Conservation (phyloP, 2,329 filamentous ascomycete species). For the Claviceps sp. region DNA sequence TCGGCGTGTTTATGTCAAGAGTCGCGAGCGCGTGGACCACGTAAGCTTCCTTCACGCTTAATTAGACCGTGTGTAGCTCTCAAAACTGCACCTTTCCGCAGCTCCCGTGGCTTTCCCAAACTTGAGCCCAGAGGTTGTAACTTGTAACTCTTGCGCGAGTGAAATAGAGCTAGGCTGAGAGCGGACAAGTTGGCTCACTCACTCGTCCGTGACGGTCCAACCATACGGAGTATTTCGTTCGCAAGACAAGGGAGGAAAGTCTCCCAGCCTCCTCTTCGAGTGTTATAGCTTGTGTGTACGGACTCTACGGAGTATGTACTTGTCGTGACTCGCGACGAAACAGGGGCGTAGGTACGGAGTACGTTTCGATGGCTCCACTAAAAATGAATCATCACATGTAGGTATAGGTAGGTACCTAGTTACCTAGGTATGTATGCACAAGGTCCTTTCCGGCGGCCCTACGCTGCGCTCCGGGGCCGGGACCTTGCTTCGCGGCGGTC, state of each 20-base stretch:
- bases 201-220: slow-evolving; percentile 1
- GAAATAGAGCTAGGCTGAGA: not conserved
- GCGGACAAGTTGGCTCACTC: not conserved
- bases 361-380: not conserved
- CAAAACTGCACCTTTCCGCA: not conserved
- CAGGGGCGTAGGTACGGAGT: not conserved
- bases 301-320: too few relatives aligned
- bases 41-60: not conserved
- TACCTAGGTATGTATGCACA: too few relatives aligned
- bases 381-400: not conserved
- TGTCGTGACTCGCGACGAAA: too few relatives aligned
- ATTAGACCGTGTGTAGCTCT: not conserved
- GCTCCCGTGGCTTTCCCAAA: not conserved
- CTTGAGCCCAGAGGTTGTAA: not conserved
- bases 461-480: too few relatives aligned
- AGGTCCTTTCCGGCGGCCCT: too few relatives aligned
- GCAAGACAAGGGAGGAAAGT: not conserved
- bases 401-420: too few relatives aligned
- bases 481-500: too few relatives aligned
- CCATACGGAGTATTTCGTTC: not conserved
- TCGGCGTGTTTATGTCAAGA: not conserved
- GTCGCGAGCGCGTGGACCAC: not conserved
- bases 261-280: slow-evolving; percentile 1
- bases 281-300: not conserved
- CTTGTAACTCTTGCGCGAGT: not conserved